Evolutionary conservation across 2,329 filamentous ascomycete genomes (phyloP), one percentile per base, ranked within the genome.

Genomic region (Fusarium domesticum): DNA sequence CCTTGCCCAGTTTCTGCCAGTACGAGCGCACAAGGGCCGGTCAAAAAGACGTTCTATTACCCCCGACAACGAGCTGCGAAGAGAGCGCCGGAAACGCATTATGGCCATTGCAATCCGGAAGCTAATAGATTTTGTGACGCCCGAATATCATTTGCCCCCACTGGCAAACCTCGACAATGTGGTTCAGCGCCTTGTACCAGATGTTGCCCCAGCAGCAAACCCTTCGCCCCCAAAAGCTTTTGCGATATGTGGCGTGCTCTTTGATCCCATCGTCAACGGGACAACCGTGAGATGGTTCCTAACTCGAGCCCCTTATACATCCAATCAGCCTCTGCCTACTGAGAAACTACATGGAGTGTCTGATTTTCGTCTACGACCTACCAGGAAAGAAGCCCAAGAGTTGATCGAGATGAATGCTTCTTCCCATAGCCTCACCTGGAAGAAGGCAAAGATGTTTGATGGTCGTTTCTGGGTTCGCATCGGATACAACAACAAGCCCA

Each of bases 381-480:
- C 41, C 2, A 48, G 49, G 15, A 40, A 44, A 7, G 38, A 52
- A 7, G 19, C 28, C 5, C 34, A 33, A 14, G 44, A 55, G 6
- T 25, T 44, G 1, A 32, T 14, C 4, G 49, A 51, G 5, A 28
- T 41, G 10, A 39, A 44, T 3, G 38, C 47, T n/a, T 30, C 43
- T 14, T 33, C 48, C 28, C 48, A 39, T 2, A 71, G 70, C 65
- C 47, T 54, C 7, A 56, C 53, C 18, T 70, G 65, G 64, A 64
- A 60, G 35, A 58, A 51, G 16, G 52, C 58, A 11, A 60, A 61
- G 36, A 60, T 76, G 42, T 85, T 74, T 67, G 82, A 85, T 60
- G 77, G 79, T 0, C 77, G 82, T 2, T 85, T 75, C 63, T 85
- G 82, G 82, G 63, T 84, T 14, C 69, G 73, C 14, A 43, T 81